Base-by-base conservation (phyloP, 495 filamentous ascomycete genomes). In the Talaromyces trachyspermus region DNA sequence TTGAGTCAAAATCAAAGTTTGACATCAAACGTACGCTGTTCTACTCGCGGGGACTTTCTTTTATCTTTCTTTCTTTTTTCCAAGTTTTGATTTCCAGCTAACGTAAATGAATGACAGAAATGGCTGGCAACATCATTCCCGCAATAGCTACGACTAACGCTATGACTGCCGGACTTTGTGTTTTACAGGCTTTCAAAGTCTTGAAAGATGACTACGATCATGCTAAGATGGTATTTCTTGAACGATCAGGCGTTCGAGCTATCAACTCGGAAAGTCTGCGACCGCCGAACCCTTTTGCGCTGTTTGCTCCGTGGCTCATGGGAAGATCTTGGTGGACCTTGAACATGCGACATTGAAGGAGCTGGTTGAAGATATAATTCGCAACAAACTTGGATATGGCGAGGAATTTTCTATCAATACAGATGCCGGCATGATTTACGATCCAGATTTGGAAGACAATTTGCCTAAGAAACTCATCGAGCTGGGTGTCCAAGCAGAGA, bases 101-200 rank as follows among this genome's bases (percentile, higher is more conserved):
- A 52, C 39, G 29, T 15, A 15, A 30, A 2, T 37, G 33, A n/a
- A 26, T 22, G 43, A 30, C 42, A 83, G 79, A 97, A 66, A 99
- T 97, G 89, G 92, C 92, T 19, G 92, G 92, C 43, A 97, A 97
- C 56, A 99, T 99, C 56, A 97, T 99, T 47, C 92, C 92, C 0
- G 94, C 92, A 2, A 99, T 99, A 61, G 92, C 92, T 1, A 99
- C 92, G 0, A 96, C 92, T 0, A 99, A 99, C 61, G 92, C 94
- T 10, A 94, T 97, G 64, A 92, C 90, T 4, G 92, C 92, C 10
- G 84, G 87, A 11, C 74, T 99, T 19, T 97, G 89, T 60, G 92
- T 97, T 3, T 69, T 99, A 5, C 86, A 99, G 63, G 82, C 89
- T 1, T 89, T 95, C 70, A 96, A 95, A 62, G 86, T 97, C 27